Conservation (phyloP, 768 basidiomycete species). For the Leccinum broughii region DNA sequence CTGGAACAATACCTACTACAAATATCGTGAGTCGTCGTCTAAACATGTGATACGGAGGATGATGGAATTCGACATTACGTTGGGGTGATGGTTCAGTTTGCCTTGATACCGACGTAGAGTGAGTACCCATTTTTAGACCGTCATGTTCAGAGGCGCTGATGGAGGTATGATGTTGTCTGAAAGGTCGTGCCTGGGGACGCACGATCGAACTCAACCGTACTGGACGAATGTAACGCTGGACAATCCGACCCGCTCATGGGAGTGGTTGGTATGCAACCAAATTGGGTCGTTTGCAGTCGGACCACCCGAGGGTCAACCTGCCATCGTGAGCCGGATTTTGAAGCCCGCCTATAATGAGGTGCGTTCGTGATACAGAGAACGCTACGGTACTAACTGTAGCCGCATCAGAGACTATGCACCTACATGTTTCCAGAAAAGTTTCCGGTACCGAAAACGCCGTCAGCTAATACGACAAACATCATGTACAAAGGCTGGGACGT, state of each 20-base stretch:
- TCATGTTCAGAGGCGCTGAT: conserved; percentile 24
- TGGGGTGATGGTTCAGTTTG: conserved; percentile 46
- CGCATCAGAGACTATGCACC: conserved; percentile 62
- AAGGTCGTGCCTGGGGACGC: conserved; percentile 43
- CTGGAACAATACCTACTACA: conserved; percentile 54
- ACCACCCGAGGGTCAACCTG: conserved; percentile 38
- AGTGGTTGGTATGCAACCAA: conserved; percentile 75
- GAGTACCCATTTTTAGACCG: conserved; percentile 23
- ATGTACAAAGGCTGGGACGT: conserved; percentile 67
- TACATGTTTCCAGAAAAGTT: conserved; percentile 66
- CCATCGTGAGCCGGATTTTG: conserved; percentile 36
- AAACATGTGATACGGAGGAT: background rate
- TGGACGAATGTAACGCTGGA: conserved; percentile 59
- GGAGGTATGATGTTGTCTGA: conserved; percentile 30
- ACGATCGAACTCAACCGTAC: conserved; percentile 37
- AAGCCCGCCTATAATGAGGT: conserved; percentile 33
- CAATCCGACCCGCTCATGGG: conserved; percentile 63
- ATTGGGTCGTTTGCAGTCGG: conserved; percentile 52
- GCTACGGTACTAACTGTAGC: background rate
- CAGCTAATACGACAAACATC: conserved; percentile 44
- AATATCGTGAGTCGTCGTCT: conserved; percentile 38
- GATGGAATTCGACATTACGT: background rate
- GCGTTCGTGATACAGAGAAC: background rate
- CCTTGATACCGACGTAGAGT: conserved; percentile 47
- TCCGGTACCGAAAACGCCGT: conserved; percentile 44